Evolutionary conservation across 2,329 filamentous ascomycete genomes (phyloP).

Genomic region (Penicillium psychrosexuale): DNA sequence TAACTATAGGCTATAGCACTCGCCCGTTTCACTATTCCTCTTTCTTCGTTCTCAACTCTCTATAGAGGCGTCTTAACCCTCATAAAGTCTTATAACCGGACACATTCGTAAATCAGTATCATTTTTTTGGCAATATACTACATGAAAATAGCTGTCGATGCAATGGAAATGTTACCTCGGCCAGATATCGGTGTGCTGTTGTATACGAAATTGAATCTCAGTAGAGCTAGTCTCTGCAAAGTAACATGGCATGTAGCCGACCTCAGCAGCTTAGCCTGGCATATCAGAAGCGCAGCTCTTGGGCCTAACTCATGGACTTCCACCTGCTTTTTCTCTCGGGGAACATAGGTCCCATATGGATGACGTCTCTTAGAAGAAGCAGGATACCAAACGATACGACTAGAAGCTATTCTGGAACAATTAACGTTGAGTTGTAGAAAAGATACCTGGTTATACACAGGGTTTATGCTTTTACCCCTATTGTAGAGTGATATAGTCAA

Average conservation of each 20-base stretch:
- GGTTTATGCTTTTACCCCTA: too few relatives aligned
- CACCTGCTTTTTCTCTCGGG: too few relatives aligned
- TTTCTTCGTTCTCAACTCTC: background rate
- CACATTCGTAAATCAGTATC: too few relatives aligned
- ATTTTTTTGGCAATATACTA: background rate
- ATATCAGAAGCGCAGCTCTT: too few relatives aligned
- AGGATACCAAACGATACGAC: background rate
- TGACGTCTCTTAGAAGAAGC: background rate
- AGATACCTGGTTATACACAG: too few relatives aligned
- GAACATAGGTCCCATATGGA: background rate
- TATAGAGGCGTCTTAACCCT: background rate
- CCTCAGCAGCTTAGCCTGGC: background rate
- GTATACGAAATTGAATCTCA: background rate
- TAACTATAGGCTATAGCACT: too few relatives aligned
- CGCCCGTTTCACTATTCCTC: too few relatives aligned
- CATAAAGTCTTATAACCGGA: background rate
- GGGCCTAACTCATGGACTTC: too few relatives aligned
- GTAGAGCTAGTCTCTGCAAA: background rate
- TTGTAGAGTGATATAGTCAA: too few relatives aligned
- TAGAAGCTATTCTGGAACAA: background rate
- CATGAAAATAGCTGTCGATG: background rate
- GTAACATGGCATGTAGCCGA: background rate
- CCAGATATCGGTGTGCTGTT: background rate
- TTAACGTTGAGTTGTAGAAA: background rate
- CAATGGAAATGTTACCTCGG: background rate